phyloP scores from a whole-genome alignment of 192 early-diverging fungal species.

The Dimargaris xerosporica region DNA sequence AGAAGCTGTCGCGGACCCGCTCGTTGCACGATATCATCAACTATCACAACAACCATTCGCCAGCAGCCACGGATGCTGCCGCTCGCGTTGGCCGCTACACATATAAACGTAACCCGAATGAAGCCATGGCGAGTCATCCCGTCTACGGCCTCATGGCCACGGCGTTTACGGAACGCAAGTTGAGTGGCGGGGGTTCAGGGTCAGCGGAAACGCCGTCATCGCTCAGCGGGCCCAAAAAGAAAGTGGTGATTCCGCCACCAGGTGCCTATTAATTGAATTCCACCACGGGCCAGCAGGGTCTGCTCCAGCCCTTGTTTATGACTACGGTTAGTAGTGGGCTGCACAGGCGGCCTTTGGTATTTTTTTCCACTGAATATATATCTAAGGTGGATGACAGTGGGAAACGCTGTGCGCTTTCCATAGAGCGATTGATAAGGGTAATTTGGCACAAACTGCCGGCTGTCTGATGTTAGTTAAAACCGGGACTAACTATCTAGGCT shows the following conservation, averaged over 20 bases:
- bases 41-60: slow-evolving; percentile 14
- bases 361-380: no score
- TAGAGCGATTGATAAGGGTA: no score
- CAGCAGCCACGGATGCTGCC: background rate
- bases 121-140: background rate
- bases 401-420: no score
- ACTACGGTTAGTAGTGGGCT: no score
- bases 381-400: no score
- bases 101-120: background rate
- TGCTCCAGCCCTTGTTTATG: no score
- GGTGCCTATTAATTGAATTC: background rate
- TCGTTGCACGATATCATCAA: slow-evolving; percentile 24
- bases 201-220: background rate
- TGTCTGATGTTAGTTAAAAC: no score
- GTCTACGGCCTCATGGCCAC: slow-evolving; percentile 9
- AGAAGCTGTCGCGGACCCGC: slow-evolving; percentile 21
- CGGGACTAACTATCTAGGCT: no score
- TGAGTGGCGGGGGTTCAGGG: background rate
- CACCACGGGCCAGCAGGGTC: no score
- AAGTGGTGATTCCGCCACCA: slow-evolving; percentile 10
- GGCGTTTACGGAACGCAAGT: background rate
- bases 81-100: slow-evolving; percentile 11
- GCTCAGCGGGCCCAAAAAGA: background rate
- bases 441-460: no score
- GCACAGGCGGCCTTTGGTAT: no score